These are phyloP conservation scores for Kwoniella sp. DNA, from an alignment of 768 basidiomycete genomes.

Conservation along the genomic window DNA sequence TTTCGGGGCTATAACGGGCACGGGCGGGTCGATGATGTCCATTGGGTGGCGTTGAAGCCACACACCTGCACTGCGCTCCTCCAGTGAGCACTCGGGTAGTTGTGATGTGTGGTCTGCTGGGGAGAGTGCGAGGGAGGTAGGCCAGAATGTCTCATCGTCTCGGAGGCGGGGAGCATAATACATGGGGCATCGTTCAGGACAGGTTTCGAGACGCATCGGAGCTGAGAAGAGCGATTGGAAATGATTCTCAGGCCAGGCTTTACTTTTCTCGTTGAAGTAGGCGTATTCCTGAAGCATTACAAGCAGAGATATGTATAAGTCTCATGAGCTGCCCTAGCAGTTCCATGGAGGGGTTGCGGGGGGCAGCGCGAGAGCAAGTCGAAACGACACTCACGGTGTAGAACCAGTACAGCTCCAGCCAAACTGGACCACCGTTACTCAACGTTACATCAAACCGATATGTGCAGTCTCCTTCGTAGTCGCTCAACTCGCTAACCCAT, in stretches of 20 bases:
- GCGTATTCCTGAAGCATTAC: constrained; percentile 15
- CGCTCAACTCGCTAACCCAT: constrained; percentile 17
- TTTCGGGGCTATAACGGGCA: constrained; percentile 3
- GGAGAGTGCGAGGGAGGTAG: not conserved
- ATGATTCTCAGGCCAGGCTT: constrained; percentile 11
- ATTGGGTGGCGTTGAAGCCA: constrained; percentile 19
- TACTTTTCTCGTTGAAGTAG: constrained; percentile 11
- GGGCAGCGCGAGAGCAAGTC: too few relatives aligned
- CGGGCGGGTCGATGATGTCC: constrained; percentile 16
- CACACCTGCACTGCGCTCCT: constrained; percentile 2
- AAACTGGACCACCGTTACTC: constrained; percentile 23
- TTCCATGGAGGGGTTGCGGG: too few relatives aligned
- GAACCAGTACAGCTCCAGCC: constrained; percentile 20
- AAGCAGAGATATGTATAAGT: too few relatives aligned
- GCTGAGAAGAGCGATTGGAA: constrained; percentile 7
- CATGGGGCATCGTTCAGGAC: constrained; percentile 13
- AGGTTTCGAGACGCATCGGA: constrained; percentile 11
- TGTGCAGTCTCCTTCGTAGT: constrained; percentile 16
- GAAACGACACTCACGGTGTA: constrained; percentile 9
- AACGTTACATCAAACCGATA: constrained; percentile 23
- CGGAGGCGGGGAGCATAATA: constrained; percentile 7
- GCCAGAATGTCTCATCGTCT: constrained; percentile 1
- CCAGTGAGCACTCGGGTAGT: constrained; percentile 7
- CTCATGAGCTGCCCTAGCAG: too few relatives aligned
- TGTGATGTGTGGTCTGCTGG: not conserved